These are phyloP conservation scores for Aspergillus neoniger DNA, from an alignment of 2,329 filamentous ascomycete species.

Conservation along the genomic window DNA sequence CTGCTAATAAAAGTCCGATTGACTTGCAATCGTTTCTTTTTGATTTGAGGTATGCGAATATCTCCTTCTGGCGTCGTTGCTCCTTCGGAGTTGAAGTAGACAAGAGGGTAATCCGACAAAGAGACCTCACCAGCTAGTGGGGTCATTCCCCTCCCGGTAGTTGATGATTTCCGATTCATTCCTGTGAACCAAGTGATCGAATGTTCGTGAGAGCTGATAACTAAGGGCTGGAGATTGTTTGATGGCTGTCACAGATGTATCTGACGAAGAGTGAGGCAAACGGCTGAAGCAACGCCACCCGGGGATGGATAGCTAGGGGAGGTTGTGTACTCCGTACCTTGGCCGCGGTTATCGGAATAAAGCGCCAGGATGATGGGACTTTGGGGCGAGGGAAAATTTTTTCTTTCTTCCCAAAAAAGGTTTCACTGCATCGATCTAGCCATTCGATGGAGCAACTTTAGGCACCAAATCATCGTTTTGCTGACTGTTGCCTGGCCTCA, in stretches of 20 bases:
- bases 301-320: not conserved
- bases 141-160: slow-evolving; percentile 6
- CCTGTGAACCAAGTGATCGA: not conserved
- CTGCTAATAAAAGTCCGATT: not conserved
- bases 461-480: slow-evolving; percentile 13
- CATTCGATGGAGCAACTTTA: slow-evolving; percentile 4
- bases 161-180: slow-evolving; percentile 18
- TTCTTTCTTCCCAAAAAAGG: not conserved
- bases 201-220: not conserved
- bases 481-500: not conserved
- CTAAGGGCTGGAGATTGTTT: not conserved
- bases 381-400: slow-evolving; percentile 12
- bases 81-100: not conserved
- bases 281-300: not conserved
- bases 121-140: slow-evolving; percentile 10
- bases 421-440: slow-evolving; percentile 7
- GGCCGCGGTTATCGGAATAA: not conserved
- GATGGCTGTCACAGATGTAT: not conserved
- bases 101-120: not conserved
- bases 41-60: not conserved
- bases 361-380: slow-evolving; percentile 9
- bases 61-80: too few species aligned
- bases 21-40: not conserved
- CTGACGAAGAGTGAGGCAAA: not conserved
- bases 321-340: not conserved